phyloP scores from a whole-genome alignment of 305 asterid genomes.

The Fraxinus angustifolia region DNA sequence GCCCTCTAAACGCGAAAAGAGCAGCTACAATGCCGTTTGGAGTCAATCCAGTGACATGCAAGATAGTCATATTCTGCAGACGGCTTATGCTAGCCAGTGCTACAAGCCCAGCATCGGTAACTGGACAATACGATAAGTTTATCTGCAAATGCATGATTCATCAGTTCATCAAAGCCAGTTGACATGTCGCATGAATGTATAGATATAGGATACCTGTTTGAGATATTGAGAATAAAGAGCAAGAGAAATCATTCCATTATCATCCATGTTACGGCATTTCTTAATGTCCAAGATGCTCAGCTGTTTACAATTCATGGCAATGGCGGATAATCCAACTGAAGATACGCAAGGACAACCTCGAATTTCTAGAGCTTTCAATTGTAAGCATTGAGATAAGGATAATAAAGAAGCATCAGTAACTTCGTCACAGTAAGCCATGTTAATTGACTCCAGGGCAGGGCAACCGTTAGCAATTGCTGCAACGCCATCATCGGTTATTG shows the following conservation, averaged over 20 bases:
- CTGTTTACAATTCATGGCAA: constrained; percentile 25
- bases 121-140: constrained; percentile 32
- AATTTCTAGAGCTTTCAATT: constrained; percentile 25
- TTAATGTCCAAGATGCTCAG: constrained; percentile 27
- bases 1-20: constrained; percentile 27
- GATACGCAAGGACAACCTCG: constrained; percentile 32
- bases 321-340: constrained; percentile 26
- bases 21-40: constrained; percentile 32
- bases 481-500: constrained; percentile 31
- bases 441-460: constrained; percentile 27
- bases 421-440: constrained; percentile 34
- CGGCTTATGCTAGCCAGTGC: constrained; percentile 29
- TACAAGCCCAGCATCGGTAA: constrained; percentile 31
- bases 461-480: constrained; percentile 31
- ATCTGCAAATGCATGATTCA: constrained; percentile 24
- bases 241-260: constrained; percentile 32
- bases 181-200: not conserved
- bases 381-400: constrained; percentile 20
- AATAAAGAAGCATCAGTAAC: constrained; percentile 23
- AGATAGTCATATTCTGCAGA: constrained; percentile 26
- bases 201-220: constrained; percentile 23
- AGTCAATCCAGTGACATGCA: constrained; percentile 29
- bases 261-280: constrained; percentile 28
- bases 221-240: constrained; percentile 27
- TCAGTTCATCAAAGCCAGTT: not conserved